Evolutionary conservation across 176 grass and related monocot species (phyloP).

Genomic region (Oryza punctata): DNA sequence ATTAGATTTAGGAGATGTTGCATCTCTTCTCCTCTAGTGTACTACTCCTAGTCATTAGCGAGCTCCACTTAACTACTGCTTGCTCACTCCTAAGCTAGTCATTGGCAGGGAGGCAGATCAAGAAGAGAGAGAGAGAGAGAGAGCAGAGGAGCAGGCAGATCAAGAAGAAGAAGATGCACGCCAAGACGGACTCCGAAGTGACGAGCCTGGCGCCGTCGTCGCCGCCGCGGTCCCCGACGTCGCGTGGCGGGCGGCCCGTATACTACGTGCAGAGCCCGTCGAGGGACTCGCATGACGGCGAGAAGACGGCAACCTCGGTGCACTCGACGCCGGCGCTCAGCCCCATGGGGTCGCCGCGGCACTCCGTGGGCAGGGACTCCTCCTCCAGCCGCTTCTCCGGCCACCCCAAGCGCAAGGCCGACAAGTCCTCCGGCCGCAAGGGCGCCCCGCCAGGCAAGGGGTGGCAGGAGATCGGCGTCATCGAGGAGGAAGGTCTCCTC

Average conservation of each 20-base stretch:
- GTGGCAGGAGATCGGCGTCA: conserved; percentile 74
- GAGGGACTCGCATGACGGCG: conserved; percentile 90
- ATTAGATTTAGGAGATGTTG: not conserved
- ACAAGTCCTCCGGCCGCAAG: conserved; percentile 30
- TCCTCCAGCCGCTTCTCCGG: conserved; percentile 86
- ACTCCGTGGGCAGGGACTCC: conserved; percentile 72
- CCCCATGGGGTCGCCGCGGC: conserved; percentile 69
- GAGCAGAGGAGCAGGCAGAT: no score
- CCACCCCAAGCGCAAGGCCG: conserved; percentile 18
- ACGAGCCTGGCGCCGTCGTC: conserved; percentile 85
- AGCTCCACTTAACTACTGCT: not conserved
- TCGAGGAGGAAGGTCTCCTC: conserved; percentile 77
- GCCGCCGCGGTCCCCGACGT: conserved; percentile 58
- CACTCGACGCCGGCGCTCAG: conserved; percentile 77
- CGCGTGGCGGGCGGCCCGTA: conserved; percentile 33
- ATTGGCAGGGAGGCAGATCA: not conserved
- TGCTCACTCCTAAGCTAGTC: no score
- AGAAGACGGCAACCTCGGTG: conserved; percentile 73
- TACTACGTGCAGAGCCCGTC: conserved; percentile 98
- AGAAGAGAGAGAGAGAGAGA: not conserved
- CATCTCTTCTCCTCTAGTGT: not conserved
- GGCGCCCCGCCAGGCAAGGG: conserved; percentile 38
- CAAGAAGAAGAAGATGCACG: conserved; percentile 55
- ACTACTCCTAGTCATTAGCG: not conserved
- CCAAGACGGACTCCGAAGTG: conserved; percentile 93